These are phyloP conservation scores for Alternaria consortialis DNA, from an alignment of 2,329 filamentous ascomycete genomes.

Conservation along the genomic window DNA sequence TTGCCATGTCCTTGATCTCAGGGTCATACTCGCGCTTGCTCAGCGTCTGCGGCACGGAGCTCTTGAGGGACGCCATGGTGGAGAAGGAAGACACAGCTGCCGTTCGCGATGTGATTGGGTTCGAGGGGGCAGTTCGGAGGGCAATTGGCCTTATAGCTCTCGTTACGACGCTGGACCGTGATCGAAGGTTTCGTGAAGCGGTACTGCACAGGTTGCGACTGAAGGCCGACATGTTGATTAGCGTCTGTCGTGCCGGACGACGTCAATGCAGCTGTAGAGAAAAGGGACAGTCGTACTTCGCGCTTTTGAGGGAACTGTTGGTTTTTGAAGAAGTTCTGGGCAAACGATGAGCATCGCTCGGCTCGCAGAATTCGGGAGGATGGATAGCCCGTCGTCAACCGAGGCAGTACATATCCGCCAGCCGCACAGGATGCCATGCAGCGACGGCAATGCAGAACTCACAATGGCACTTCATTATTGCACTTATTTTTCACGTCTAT, in stretches of 20 bases:
- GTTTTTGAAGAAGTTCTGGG: constrained; percentile 34
- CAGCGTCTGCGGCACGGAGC: constrained; percentile 41
- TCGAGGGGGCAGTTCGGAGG: constrained; percentile 35
- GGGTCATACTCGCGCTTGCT: constrained; percentile 74
- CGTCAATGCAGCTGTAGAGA: constrained; percentile 43
- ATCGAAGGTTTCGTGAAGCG: constrained; percentile 50
- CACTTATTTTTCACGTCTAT: neutral
- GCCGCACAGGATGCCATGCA: neutral
- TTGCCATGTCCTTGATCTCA: constrained; percentile 94
- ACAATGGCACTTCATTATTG: neutral
- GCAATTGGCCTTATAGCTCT: constrained; percentile 52
- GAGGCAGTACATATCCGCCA: constrained; percentile 32
- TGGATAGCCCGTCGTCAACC: constrained; percentile 43
- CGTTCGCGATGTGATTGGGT: constrained; percentile 33
- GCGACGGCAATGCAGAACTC: neutral
- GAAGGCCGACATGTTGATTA: constrained; percentile 55
- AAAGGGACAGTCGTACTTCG: constrained; percentile 48
- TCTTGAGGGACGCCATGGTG: constrained; percentile 51
- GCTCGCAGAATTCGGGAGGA: constrained; percentile 36
- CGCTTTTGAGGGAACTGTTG: constrained; percentile 31
- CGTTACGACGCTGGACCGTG: constrained; percentile 43
- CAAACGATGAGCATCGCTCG: constrained; percentile 32
- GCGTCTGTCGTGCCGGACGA: constrained; percentile 45
- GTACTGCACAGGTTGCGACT: constrained; percentile 53
- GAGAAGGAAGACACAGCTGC: constrained; percentile 45